Base-by-base conservation (phyloP, 768 basidiomycete species). In the Suillus ampliporus region DNA sequence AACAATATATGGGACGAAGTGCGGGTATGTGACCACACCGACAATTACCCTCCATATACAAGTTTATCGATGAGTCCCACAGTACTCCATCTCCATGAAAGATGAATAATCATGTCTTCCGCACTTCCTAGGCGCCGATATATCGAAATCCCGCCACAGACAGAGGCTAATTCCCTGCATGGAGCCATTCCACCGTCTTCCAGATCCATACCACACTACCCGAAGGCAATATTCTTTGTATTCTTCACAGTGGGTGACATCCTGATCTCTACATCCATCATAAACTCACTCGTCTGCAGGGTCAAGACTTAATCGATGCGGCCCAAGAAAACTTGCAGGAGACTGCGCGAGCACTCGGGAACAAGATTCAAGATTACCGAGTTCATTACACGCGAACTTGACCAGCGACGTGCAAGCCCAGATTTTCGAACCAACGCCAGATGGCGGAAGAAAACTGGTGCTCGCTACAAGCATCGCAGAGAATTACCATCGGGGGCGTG, bases 381-480 rank as follows among this genome's bases (percentile, higher is more conserved):
- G 96, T 71, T 97, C 97, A 4, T 99, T 99, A 64, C 99, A 99
- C 71, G 97, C 97, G 65, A 99, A 97, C 74, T 79, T 99, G n/a
- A 97, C 97, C 1, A 96, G 94, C 68, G 97, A 99, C 64, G 96
- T 99, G 96, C 97, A 99, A 74, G 92, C 95, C 41, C 97, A 98
- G 79, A 99, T 99, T 61, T 99, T 99, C 76, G 97, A 99, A 76
- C 97, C 97, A 1, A 99, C 97, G 5, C 97, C 97, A 1, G 91
- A 93, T 59, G 95, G 95, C 21, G 94, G 97, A 31, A 84, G 97
- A 61, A 99, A 99, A 78, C 96, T 99, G 52, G 97, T 99, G 21
- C 82, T 99, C 34, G 97, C 97, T 4, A 99, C 97, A 23, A 99
- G 99, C 72, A 99, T 99, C 66, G 97, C 97, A n/a, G 97, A 99